Base-by-base conservation (phyloP, 768 basidiomycete species). In the Zangia roseola region DNA sequence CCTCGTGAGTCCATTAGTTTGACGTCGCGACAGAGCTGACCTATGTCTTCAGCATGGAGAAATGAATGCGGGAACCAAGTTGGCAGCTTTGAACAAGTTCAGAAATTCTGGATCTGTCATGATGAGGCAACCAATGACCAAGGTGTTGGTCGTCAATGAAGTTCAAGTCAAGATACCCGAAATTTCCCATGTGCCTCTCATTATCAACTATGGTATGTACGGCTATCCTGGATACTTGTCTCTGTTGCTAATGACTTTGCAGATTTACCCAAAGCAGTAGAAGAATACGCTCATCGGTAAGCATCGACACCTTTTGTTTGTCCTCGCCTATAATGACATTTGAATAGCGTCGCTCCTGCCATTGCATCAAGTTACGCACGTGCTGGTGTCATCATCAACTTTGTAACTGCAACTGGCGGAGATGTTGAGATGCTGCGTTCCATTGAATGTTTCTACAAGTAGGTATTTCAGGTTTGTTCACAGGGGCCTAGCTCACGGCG, bases 391-490 rank as follows among this genome's bases (percentile, higher is more conserved):
- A 80, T 97, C 52, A 80, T 99, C 63, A 98, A 95, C 69, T 94
- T 98, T 60, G 94, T 98, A 53, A 97, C 94, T 48, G 95, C 94
- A 46, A 94, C 93, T 13, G 94, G 94, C 25, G 94, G 94, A 35
- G 95, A 98, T 67, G 94, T 97, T 47, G 95, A 98, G 74, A 97
- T 97, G 94, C 74, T 98, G 54, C 82, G 95, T 63, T 91, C 90
- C 58, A 97, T 97, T 77, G 95, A 98, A 76, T 95, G 94, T 79
- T 95, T 93, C 74, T 97, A 95, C 79, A 92, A 92, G 91, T 91
- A 57, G 56, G 81, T 51, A 69, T 65, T n/a, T 25, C 31, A 30
- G 31, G 1, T 25, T 34, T 31, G 23, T 39, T 52, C 16, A 16
- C 9, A 31, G 17, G 21, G 25, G 34, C 19, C 8, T 45, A 16